Conservation (phyloP, 352 stramenopile species). For the Ophiocytium majus region DNA sequence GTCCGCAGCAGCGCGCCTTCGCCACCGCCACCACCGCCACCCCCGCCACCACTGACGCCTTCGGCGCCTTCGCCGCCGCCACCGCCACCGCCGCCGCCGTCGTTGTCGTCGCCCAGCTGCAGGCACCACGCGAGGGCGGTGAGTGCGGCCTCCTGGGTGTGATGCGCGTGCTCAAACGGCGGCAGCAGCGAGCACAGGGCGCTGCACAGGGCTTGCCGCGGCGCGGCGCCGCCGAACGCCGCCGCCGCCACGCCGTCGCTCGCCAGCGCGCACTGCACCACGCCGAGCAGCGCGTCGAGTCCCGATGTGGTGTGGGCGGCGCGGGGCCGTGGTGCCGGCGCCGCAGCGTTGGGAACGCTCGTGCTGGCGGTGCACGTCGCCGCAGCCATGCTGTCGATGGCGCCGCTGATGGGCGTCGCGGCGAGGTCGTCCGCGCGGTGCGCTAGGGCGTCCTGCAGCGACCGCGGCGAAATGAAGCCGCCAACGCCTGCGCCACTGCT, state of each 20-base stretch:
- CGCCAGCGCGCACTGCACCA: neutral
- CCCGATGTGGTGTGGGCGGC: too few relatives aligned
- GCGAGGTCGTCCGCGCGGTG: neutral
- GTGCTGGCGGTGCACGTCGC: too few relatives aligned
- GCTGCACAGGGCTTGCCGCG: neutral
- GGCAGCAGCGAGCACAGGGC: neutral
- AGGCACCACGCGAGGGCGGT: neutral
- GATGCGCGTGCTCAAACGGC: neutral
- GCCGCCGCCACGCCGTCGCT: neutral
- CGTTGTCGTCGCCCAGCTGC: neutral
- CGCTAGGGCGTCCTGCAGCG: too few relatives aligned
- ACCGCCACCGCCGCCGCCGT: too few relatives aligned
- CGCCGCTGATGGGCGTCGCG: neutral
- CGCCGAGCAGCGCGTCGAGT: neutral
- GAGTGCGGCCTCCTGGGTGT: neutral
- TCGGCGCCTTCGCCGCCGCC: too few relatives aligned
- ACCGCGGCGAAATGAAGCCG: too few relatives aligned
- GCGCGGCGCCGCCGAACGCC: neutral
- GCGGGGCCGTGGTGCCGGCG: too few relatives aligned
- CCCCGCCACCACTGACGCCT: too few relatives aligned
- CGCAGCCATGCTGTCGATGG: too few relatives aligned
- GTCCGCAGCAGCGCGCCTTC: neutral
- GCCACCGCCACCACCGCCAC: too few relatives aligned
- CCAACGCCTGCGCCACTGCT: too few relatives aligned
- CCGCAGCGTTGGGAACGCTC: too few relatives aligned